Percentiles rank a stretch among this genome's conserved stretches.
Evolutionary conservation across 1,284 basidiomycete species (phyloP).

Genomic region (Phaffia rhodozyma): DNA sequence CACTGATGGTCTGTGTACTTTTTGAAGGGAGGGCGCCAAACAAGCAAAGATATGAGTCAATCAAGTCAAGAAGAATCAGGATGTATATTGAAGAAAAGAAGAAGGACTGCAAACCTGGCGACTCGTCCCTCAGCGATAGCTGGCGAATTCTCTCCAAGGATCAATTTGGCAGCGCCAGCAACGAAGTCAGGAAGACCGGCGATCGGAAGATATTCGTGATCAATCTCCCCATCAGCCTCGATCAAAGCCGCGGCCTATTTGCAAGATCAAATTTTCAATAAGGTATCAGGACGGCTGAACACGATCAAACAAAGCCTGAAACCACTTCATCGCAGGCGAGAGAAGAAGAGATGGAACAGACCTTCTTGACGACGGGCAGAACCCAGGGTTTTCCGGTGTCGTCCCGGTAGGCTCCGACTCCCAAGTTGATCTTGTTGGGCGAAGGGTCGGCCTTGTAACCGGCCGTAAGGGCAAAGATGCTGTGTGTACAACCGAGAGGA

Average conservation of each 20-base stretch:
- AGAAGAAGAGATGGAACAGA: conserved; percentile 27
- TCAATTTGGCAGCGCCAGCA: conserved; percentile 62
- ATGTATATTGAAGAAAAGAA: background rate
- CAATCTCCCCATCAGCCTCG: conserved; percentile 56
- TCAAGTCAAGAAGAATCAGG: background rate
- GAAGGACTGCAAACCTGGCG: conserved; percentile 29
- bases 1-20: conserved; percentile 83
- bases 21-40: conserved; percentile 19
- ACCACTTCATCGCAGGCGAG: background rate
- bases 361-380: conserved; percentile 74
- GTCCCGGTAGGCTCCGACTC: conserved; percentile 77
- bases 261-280: background rate
- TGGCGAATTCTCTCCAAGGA: conserved; percentile 59
- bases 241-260: conserved; percentile 59
- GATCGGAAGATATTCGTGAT: conserved; percentile 92
- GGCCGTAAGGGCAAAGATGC: conserved; percentile 55
- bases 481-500: conserved; percentile 18
- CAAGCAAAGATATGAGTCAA: background rate
- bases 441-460: conserved; percentile 72
- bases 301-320: conserved; percentile 2
- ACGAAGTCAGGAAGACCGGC: conserved; percentile 75
- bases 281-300: background rate
- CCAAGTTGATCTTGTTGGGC: conserved; percentile 79
- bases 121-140: conserved; percentile 60
- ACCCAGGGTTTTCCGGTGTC: conserved; percentile 72